These are phyloP conservation scores for Thalia dealbata DNA, from an alignment of 176 grass and related monocot species.

Conservation along the genomic window DNA sequence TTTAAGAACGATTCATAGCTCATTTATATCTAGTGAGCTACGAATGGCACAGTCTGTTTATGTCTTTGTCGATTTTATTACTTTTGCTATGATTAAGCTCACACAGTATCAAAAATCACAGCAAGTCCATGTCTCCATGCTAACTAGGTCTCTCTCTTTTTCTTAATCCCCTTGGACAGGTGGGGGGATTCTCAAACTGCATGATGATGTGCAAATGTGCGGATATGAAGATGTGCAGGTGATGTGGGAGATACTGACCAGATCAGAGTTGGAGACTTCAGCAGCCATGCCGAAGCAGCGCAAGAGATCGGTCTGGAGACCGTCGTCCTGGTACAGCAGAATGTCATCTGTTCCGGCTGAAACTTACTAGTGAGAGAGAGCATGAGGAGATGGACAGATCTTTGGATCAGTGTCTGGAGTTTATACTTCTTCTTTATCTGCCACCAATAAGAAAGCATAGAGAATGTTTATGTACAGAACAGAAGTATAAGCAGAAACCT, in stretches of 20 bases:
- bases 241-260: slow-evolving; percentile 87
- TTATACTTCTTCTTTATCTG: background rate
- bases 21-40: too few species aligned
- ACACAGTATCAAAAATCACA: too few species aligned
- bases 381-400: background rate
- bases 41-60: too few species aligned
- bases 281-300: slow-evolving; percentile 15
- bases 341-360: background rate
- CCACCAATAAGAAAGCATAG: background rate
- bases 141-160: background rate
- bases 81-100: background rate
- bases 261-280: slow-evolving; percentile 35
- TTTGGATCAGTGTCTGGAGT: background rate
- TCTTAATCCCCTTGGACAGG: slow-evolving; percentile 30
- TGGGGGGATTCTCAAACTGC: slow-evolving; percentile 57
- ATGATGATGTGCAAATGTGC: slow-evolving; percentile 90
- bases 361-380: background rate
- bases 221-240: slow-evolving; percentile 91
- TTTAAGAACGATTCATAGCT: too few species aligned
- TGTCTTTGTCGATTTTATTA: too few species aligned
- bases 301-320: slow-evolving; percentile 55
- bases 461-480: background rate
- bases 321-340: slow-evolving; percentile 39
- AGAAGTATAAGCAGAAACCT: slow-evolving; percentile 3
- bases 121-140: too few species aligned